Evolutionary conservation across 2,329 filamentous ascomycete species (phyloP).

Genomic region (Thelonectria blattea): DNA sequence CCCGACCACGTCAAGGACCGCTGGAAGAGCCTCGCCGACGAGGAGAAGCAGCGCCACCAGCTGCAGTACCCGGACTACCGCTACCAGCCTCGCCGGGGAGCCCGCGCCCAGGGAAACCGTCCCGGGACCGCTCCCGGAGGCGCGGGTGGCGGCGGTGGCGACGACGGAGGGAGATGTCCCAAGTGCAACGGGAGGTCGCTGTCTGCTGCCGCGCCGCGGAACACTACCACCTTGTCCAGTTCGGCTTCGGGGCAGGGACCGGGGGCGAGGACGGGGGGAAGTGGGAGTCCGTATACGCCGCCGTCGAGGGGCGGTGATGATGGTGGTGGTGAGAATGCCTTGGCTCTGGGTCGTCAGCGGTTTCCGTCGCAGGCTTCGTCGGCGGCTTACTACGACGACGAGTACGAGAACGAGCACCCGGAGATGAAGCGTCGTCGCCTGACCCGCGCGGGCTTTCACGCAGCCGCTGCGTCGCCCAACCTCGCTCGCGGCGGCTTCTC

Average conservation of each 20-base stretch:
- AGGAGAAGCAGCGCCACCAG: conserved; percentile 90
- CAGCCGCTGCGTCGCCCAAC: conserved; percentile 28
- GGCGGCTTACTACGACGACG: conserved; percentile 40
- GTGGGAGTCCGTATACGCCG: conserved; percentile 33
- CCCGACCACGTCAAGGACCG: conserved; percentile 75
- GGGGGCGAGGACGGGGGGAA: too few relatives aligned
- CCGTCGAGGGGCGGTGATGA: conserved; percentile 33
- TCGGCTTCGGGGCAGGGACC: conserved; percentile 41
- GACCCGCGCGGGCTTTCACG: conserved; percentile 50
- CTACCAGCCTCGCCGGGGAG: conserved; percentile 82
- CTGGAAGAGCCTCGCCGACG: conserved; percentile 90
- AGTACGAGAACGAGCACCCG: conserved; percentile 49
- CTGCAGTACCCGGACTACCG: conserved; percentile 92
- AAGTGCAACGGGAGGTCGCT: conserved; percentile 76
- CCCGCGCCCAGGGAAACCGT: conserved; percentile 41
- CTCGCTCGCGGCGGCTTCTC: conserved; percentile 28
- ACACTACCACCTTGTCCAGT: conserved; percentile 57
- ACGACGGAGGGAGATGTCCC: conserved; percentile 65
- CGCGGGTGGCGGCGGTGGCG: conserved; percentile 30
- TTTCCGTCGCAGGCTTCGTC: conserved; percentile 34
- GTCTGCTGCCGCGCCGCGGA: conserved; percentile 61
- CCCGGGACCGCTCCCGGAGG: conserved; percentile 41
- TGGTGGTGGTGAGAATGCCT: conserved; percentile 34
- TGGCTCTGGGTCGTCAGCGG: conserved; percentile 31
- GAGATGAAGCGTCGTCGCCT: conserved; percentile 70